A percentile compares a stretch with the other conserved stretches of the same genome.
phyloP scores from a whole-genome alignment of 805 yeast genomes.

The Wickerhamiella azyma region DNA sequence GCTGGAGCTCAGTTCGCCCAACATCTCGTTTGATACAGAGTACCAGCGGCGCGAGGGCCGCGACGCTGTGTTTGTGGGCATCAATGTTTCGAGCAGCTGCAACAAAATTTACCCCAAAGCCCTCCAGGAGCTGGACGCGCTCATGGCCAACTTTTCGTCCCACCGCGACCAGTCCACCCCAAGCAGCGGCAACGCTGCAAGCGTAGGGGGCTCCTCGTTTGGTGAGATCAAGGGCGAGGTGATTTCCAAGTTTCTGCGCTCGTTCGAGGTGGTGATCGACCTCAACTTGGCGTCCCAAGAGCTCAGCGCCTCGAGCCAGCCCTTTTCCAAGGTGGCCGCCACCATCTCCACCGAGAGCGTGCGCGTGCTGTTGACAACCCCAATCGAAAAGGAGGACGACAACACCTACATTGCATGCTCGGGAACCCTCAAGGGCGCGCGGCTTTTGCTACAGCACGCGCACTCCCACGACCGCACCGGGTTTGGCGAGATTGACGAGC shows the following conservation, averaged over 20 bases:
- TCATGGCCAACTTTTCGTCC: neutral
- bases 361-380: constrained; percentile 37
- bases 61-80: neutral
- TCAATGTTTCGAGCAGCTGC: constrained; percentile 31
- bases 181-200: neutral
- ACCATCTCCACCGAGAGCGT: constrained; percentile 60
- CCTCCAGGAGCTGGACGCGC: constrained; percentile 39
- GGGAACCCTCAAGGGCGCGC: constrained; percentile 39
- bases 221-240: constrained; percentile 26
- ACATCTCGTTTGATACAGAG: constrained; percentile 42
- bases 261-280: constrained; percentile 35
- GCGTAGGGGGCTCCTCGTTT: neutral
- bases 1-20: constrained; percentile 59
- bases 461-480: constrained; percentile 87
- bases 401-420: constrained; percentile 31
- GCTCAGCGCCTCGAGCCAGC: constrained; percentile 75
- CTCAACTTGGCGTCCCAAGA: constrained; percentile 59
- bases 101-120: constrained; percentile 61
- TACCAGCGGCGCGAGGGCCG: constrained; percentile 28
- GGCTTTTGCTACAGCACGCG: constrained; percentile 72
- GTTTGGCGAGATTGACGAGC: constrained; percentile 3
- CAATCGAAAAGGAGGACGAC: constrained; percentile 15
- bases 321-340: constrained; percentile 85
- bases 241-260: constrained; percentile 3
- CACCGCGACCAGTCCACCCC: neutral